Evolutionary conservation across 108 stramenopile species (phyloP).

Genomic region (Discostella pseudostelligera): DNA sequence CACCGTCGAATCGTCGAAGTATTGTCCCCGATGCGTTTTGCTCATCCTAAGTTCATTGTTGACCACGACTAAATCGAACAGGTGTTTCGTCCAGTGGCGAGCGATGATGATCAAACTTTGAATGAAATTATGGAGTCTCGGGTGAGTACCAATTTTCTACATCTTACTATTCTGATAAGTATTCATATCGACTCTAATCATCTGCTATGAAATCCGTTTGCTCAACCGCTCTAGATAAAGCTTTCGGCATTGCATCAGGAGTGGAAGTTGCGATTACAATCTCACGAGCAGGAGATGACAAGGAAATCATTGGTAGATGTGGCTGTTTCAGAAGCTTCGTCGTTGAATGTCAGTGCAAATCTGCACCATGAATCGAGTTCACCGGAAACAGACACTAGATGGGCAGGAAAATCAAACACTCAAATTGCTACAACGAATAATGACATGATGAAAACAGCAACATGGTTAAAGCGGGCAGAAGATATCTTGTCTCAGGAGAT

Average conservation of each 20-base stretch:
- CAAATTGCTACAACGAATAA: conserved; percentile 14
- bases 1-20: conserved; percentile 3
- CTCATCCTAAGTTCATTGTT: background rate
- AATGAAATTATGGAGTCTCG: conserved; percentile 69
- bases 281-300: conserved; percentile 72
- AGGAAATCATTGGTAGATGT: conserved; percentile 69
- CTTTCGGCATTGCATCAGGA: conserved; percentile 63
- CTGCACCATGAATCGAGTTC: background rate
- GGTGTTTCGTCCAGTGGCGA: conserved; percentile 79
- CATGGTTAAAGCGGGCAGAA: conserved; percentile 75
- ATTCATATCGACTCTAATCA: conserved; percentile 6
- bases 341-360: conserved; percentile 2
- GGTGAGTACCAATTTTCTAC: conserved; percentile 40
- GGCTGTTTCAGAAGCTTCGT: conserved; percentile 55
- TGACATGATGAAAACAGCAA: conserved; percentile 61
- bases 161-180: conserved; percentile 3
- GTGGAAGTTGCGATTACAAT: conserved; percentile 72
- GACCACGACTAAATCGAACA: conserved; percentile 10
- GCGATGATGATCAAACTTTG: conserved; percentile 50
- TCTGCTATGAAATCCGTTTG: background rate
- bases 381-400: background rate
- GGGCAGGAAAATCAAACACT: conserved; percentile 3
- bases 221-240: conserved; percentile 43
- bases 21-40: background rate
- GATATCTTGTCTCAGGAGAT: conserved; percentile 42